Conservation (phyloP, 768 basidiomycete species). For the Mycena galericulata region DNA sequence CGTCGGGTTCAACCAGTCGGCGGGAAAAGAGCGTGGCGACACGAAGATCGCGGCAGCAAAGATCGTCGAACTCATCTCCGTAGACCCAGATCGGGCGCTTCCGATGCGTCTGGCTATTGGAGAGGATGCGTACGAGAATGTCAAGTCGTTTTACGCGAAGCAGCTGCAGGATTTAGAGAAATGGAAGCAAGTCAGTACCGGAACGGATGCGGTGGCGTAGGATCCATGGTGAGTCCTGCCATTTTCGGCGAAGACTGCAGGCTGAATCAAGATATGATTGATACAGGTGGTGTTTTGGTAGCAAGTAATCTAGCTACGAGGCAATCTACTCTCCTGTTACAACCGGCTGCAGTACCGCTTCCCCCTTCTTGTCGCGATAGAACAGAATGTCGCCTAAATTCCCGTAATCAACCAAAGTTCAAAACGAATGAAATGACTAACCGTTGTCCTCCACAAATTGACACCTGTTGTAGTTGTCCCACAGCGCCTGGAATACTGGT, state of each 20-base stretch:
- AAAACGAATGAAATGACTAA: neutral
- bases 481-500: constrained; percentile 46
- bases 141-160: neutral
- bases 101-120: constrained; percentile 30
- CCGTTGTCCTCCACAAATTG: constrained; percentile 51
- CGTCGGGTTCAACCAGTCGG: neutral
- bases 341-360: neutral
- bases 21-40: constrained; percentile 33
- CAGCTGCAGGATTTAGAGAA: constrained; percentile 7
- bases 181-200: constrained; percentile 2
- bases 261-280: no score
- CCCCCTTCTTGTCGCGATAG: constrained; percentile 28
- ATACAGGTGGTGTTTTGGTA: no score
- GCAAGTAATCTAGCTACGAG: no score
- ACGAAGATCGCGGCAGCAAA: constrained; percentile 20
- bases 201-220: constrained; percentile 10
- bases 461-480: constrained; percentile 48
- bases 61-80: constrained; percentile 28
- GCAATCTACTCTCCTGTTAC: no score
- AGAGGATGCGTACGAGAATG: constrained; percentile 12
- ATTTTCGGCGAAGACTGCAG: neutral
- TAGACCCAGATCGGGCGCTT: constrained; percentile 5
- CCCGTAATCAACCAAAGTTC: neutral
- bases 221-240: neutral
- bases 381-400: constrained; percentile 22